phyloP scores from a whole-genome alignment of 202 grass and related monocot species.

The Brachypodium distachyon region DNA sequence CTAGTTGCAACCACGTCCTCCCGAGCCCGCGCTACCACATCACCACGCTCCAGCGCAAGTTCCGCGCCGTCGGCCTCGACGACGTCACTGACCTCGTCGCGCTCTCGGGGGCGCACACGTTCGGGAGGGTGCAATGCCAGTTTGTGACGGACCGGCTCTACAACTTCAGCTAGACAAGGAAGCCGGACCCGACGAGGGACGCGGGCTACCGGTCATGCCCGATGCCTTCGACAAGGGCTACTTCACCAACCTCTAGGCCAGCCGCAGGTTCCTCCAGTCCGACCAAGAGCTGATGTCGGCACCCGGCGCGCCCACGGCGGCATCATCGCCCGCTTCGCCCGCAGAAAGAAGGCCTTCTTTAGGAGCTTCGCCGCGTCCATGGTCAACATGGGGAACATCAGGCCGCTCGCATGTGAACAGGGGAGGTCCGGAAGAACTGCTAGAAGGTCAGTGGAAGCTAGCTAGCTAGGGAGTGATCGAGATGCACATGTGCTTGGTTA shows the following conservation, averaged over 20 bases:
- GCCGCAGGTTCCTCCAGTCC: constrained; percentile 45
- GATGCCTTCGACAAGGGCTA: constrained; percentile 64
- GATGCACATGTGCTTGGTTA: no score
- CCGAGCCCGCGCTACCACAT: constrained; percentile 51
- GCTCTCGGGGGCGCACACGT: constrained; percentile 72
- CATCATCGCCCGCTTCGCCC: constrained; percentile 39
- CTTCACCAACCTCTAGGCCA: constrained; percentile 47
- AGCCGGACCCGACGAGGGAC: constrained; percentile 49
- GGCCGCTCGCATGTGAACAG: constrained; percentile 29
- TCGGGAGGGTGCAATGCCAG: constrained; percentile 54
- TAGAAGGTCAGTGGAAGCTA: constrained; percentile 38
- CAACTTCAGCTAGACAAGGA: constrained; percentile 46
- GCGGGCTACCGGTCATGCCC: constrained; percentile 37
- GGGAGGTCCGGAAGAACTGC: constrained; percentile 61
- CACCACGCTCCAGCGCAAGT: constrained; percentile 52
- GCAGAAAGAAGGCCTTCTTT: constrained; percentile 56
- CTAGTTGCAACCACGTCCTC: constrained; percentile 34
- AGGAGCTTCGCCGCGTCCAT: constrained; percentile 46
- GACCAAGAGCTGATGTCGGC: constrained; percentile 70
- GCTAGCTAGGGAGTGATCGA: neutral
- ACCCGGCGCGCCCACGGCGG: constrained; percentile 30
- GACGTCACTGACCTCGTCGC: constrained; percentile 64
- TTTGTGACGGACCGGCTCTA: constrained; percentile 54
- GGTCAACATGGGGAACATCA: constrained; percentile 65
- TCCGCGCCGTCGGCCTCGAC: constrained; percentile 49